Evolutionary conservation across 2,329 filamentous ascomycete genomes (phyloP).

Genomic region (Aureobasidium sp.): DNA sequence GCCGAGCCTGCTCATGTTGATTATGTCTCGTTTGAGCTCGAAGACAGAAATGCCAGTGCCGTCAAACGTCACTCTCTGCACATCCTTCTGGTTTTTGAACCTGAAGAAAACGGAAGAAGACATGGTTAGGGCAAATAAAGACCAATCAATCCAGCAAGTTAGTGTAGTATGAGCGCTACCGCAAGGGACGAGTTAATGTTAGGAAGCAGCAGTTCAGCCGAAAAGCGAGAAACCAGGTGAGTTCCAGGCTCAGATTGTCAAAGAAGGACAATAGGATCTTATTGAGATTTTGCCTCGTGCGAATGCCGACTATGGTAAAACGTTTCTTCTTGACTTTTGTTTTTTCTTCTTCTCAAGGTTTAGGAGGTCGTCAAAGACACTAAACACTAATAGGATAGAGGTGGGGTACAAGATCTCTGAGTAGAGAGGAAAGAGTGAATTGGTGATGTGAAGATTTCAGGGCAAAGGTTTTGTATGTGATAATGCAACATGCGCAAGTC

Average conservation of each 20-base stretch:
- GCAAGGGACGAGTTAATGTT: constrained; percentile 1
- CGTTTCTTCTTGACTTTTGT: constrained; percentile 13
- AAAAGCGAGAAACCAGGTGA: constrained; percentile 13
- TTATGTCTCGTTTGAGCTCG: constrained; percentile 98
- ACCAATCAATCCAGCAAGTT: background rate
- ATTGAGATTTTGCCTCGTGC: constrained; percentile 15
- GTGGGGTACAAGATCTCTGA: constrained; percentile 12
- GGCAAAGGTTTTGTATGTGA: constrained; percentile 12
- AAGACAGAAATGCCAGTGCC: constrained; percentile 97
- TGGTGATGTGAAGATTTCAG: constrained; percentile 12
- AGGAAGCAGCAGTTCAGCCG: constrained; percentile 6
- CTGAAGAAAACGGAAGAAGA: constrained; percentile 98
- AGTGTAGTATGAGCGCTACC: background rate
- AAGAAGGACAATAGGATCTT: constrained; percentile 18
- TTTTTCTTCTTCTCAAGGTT: constrained; percentile 11
- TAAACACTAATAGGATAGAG: constrained; percentile 11
- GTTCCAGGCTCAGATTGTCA: constrained; percentile 17
- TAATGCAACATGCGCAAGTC: constrained; percentile 6
- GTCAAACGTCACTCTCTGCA: constrained; percentile 90
- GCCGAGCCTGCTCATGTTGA: constrained; percentile 84
- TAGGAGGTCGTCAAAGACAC: constrained; percentile 11
- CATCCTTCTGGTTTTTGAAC: constrained; percentile 98
- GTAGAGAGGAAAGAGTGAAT: constrained; percentile 9
- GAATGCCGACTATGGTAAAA: constrained; percentile 16
- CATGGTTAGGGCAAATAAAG: constrained; percentile 47